Evolutionary conservation across 23 red algal species (phyloP).

Genomic region (Gracilaria vermiculophylla): DNA sequence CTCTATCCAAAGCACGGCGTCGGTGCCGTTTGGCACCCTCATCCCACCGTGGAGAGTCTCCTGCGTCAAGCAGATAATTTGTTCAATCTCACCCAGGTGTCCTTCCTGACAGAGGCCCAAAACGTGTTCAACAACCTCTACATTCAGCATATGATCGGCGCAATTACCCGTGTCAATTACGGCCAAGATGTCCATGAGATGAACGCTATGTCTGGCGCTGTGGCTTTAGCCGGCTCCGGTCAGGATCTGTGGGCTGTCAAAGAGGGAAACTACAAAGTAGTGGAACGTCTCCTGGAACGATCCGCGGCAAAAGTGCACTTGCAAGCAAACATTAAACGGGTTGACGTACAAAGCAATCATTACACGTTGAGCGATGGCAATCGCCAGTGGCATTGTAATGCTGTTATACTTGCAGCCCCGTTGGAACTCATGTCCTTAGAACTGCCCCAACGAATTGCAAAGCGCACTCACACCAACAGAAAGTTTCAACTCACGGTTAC

Average conservation of each 20-base stretch:
- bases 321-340: background rate
- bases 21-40: background rate
- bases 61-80: conserved; percentile 5
- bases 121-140: conserved; percentile 11
- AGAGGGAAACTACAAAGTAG: conserved; percentile 52
- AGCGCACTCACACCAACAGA: background rate
- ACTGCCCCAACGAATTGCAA: background rate
- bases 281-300: conserved; percentile 23
- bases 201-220: conserved; percentile 59
- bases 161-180: conserved; percentile 77
- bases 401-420: conserved; percentile 64
- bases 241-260: conserved; percentile 64
- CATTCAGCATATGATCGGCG: conserved; percentile 23
- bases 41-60: conserved; percentile 5
- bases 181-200: conserved; percentile 61
- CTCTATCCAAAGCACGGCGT: conserved; percentile 32
- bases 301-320: conserved; percentile 23
- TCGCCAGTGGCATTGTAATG: conserved; percentile 25
- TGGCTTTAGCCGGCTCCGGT: conserved; percentile 65
- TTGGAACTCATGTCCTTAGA: conserved; percentile 41
- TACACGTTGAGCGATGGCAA: background rate
- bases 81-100: conserved; percentile 33
- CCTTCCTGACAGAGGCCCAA: background rate
- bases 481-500: conserved; percentile 49
- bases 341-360: background rate